Evolutionary conservation across 495 filamentous ascomycete genomes (phyloP), one percentile per base, ranked within the genome.

Genomic region (Zalerion maritima): DNA sequence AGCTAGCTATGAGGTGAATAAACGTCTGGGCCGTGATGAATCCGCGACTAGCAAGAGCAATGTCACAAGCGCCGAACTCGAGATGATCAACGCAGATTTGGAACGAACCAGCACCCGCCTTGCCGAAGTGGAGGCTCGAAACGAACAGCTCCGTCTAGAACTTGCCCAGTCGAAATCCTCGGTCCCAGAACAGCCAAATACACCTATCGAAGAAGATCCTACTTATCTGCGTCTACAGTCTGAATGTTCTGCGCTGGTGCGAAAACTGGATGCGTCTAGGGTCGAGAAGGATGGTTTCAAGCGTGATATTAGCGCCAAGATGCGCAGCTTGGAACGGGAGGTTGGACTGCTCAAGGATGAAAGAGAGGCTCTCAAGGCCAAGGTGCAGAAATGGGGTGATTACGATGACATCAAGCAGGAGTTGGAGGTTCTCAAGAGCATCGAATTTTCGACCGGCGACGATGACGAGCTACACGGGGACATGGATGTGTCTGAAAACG

Each of bases 391-490:
- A 44, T 87, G 83, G 71, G 69, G 75, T 39, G 91, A 99, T 49
- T 99, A 99, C 44, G 83, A 93, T 20, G 85, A 94, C 36, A 76
- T 97, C 25, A 92, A 89, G 47, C 76, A 84, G 32, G 91, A 97
- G 52, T 65, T 97, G 14, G 89, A 96, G 41, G 84, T 97, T 26
- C 69, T 97, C 40, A 93, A 93, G 73, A 89, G 86, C 40, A 93
- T 97, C 37, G 89, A 97, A 47, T 94, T 97, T 44, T 74, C 86
- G 0, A 81, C 81, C 0, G 82, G 81, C 6, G 84, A 93, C 38
- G 83, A 93, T 37, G 83, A 89, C 14, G 77, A 80, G 4, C 47
- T 42, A 24, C 41, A n/a, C n/a, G n/a, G 40, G 19, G 66, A 55
- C 18, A 36, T 35, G 21, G 41, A 37, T 39, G 53, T 41, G 34